Evolutionary conservation across 1,284 basidiomycete genomes (phyloP).

Genomic region (Marasmius oreades): DNA sequence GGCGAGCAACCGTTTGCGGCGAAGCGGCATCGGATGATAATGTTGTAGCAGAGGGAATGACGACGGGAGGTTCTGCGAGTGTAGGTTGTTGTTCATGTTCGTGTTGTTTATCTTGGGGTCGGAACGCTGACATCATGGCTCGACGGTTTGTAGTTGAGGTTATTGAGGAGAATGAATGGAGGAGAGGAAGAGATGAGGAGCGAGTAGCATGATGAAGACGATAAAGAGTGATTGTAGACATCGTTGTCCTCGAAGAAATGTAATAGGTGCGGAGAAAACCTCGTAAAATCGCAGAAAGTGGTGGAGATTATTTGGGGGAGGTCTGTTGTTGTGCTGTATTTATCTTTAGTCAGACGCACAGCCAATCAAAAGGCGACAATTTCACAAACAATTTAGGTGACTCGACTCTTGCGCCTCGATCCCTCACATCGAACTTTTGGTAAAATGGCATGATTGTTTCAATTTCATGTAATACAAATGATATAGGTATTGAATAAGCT

Average conservation of each 20-base stretch:
- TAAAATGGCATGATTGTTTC: too few species aligned
- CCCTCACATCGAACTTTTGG: too few species aligned
- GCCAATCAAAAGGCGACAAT: conserved; percentile 4
- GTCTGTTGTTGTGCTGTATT: conserved; percentile 2
- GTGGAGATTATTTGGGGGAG: neutral
- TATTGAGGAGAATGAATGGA: conserved; percentile 31
- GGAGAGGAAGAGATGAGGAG: conserved; percentile 28
- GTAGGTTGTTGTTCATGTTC: conserved; percentile 23
- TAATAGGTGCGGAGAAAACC: too few species aligned
- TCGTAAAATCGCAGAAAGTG: too few species aligned
- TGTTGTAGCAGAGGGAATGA: conserved; percentile 42
- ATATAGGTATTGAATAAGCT: too few species aligned
- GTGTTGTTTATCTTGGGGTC: conserved; percentile 26
- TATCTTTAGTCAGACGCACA: neutral
- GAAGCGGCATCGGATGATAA: conserved; percentile 59
- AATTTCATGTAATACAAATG: too few species aligned
- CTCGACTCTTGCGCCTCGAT: neutral
- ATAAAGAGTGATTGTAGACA: conserved; percentile 28
- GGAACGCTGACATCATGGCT: conserved; percentile 62
- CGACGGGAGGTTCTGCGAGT: conserved; percentile 45
- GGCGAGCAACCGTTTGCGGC: conserved; percentile 67
- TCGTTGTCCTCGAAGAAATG: conserved; percentile 6
- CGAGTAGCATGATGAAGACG: conserved; percentile 24
- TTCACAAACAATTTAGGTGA: too few species aligned
- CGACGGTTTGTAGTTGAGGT: conserved; percentile 30